phyloP scores from a whole-genome alignment of 148 eudicot genomes.

The Euryodendron excelsum region DNA sequence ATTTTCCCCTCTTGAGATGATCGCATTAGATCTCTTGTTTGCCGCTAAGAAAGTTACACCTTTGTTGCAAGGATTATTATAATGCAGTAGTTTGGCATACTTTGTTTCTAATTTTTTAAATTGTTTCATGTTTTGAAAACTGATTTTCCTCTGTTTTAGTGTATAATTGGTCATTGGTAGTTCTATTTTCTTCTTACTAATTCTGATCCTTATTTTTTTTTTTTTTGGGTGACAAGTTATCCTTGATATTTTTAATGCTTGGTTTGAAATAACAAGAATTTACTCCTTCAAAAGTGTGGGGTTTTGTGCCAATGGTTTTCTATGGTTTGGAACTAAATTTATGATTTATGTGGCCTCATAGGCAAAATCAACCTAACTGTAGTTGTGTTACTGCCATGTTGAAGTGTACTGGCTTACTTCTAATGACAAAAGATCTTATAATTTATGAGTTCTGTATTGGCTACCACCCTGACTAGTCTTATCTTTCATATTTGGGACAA shows the following conservation, averaged over 20 bases:
- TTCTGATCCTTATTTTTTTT: too few species aligned
- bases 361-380: not conserved
- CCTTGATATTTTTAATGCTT: not conserved
- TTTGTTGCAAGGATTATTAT: not conserved
- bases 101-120: not conserved
- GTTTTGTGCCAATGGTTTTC: too few species aligned
- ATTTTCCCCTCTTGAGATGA: too few species aligned
- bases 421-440: not conserved
- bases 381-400: not conserved
- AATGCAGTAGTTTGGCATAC: not conserved
- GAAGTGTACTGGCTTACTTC: not conserved
- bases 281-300: not conserved
- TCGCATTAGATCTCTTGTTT: not conserved
- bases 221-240: too few species aligned
- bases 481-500: not conserved
- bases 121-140: too few species aligned
- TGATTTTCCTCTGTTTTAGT: not conserved
- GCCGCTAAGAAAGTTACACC: not conserved
- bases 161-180: not conserved
- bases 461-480: not conserved
- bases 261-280: not conserved
- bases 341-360: not conserved
- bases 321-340: too few species aligned
- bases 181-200: too few species aligned
- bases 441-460: not conserved